Base-by-base conservation (phyloP, 2,329 filamentous ascomycete genomes). In the Rosellinia necatrix region DNA sequence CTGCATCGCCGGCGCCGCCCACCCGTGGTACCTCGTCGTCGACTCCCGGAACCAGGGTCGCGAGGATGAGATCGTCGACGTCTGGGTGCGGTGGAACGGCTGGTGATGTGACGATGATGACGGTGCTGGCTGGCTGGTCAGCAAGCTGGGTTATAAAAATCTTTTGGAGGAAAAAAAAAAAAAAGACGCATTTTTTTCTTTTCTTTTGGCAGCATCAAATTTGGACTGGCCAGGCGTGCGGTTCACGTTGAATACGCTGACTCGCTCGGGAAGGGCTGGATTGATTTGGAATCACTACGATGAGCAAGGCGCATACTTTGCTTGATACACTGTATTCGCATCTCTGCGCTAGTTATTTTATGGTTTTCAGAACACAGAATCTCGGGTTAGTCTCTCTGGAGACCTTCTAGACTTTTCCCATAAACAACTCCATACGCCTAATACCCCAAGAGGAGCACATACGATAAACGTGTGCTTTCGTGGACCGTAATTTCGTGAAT, bases 21-120 rank as follows among this genome's bases (percentile, higher is more conserved):
- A 87, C 73, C 84, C 81, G 1, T 90, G 84, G 79, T 94, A 91
- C 73, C 74, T 91, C 17, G 75, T 93, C 29, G 84, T 92, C 2
- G 89, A 93, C 71, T 84, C 83, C 24, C 76, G 80, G 47, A 73
- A 71, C 13, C 73, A 76, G 49, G 79, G 78, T 0, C 75, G 76
- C 19, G 79, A 83, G 62, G 78, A 86, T 56, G 79, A 83, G 64
- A 79, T 90, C 58, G 77, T 90, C n/a, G 90, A 93, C 76, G 81
- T 92, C 19, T 93, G 89, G 89, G 75, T 81, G 13, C 76, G 88
- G 59, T 88, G 85, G 80, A 80, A 83, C 53, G 88, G 88, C 0
- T 91, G 88, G 88, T 90, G 71, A 75, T 58, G 41, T 15, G 40
- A 40, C 35, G 22, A 6, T 25, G 21, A 12, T 40, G 12, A 10